Evolutionary conservation across 345 rosid genomes (phyloP), one percentile per base, ranked within the genome.

Genomic region (Citrus mangshanensis): DNA sequence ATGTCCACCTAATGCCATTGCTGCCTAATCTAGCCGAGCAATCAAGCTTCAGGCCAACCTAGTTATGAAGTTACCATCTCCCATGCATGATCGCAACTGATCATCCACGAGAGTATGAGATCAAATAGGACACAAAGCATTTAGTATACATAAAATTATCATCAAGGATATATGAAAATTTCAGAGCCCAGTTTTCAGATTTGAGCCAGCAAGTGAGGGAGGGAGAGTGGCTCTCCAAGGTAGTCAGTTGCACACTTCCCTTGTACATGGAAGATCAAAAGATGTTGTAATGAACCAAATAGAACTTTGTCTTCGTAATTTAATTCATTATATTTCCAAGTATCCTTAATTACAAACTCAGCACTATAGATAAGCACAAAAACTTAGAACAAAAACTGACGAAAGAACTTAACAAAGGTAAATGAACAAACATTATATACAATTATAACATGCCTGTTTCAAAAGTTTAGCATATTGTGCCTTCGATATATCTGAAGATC

Each of bases 381-480:
- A 32, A 27, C 7, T 35, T 35, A 4, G 37, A 35, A 0, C 37
- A 35, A 35, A 35, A 35, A 6, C 51, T 42, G 51, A 12, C 0
- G 51, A 42, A 6, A 25, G 27, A 21, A 10, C n/a, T 22, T 19
- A 2, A 4, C 74, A 66, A 40, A 24, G 30, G 38, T 14, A 61
- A 38, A 35, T 51, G 25, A 72, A 67, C 0, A n/a, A 65, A 25
- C 12, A 72, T 55, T 30, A 38, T 30, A 21, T 28, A 18, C 32
- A 61, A 63, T 68, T 34, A 40, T 30, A 12, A 80, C 85, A 66
- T 82, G 75, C 87, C 82, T 77, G 87, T 77, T 71, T 82, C 69
- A 85, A 70, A 65, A 85, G 83, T 71, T 75, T 82, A 78, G 78
- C 61, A 58, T 77, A 85, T 54, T 85, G 82, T 37, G 78, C 79